A percentile compares a stretch with the other conserved stretches of the same genome.
phyloP scores from a whole-genome alignment of 2,329 filamentous ascomycete genomes.

The Ophiognomonia clavigignenti-juglandacearum region DNA sequence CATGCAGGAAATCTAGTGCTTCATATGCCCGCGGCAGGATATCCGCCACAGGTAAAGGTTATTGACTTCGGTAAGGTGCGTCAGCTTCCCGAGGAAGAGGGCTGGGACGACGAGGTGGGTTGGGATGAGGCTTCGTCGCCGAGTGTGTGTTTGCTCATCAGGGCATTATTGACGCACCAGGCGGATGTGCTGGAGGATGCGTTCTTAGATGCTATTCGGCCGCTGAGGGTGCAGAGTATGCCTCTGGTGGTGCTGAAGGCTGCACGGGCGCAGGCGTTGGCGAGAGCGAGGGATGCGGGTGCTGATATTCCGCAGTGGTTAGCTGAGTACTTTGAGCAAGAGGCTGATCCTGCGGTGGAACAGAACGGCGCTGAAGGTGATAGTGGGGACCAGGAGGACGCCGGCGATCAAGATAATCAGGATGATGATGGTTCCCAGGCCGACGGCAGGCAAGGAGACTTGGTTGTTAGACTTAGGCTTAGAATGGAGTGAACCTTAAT shows the following conservation, averaged over 20 bases:
- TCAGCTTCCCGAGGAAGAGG: neutral
- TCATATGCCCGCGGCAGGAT: neutral
- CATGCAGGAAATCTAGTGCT: neutral
- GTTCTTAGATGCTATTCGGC: neutral
- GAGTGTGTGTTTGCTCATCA: neutral
- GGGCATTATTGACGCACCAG: neutral
- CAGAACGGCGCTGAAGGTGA: neutral
- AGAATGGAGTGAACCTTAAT: too few species aligned
- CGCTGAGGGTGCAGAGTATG: neutral
- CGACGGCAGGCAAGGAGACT: too few species aligned
- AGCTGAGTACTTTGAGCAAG: neutral
- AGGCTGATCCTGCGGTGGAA: neutral
- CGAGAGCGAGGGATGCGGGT: neutral
- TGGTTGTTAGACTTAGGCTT: too few species aligned
- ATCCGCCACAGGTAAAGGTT: neutral
- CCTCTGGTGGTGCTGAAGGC: neutral
- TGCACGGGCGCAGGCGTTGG: neutral
- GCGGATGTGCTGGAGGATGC: neutral
- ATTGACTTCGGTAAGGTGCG: neutral
- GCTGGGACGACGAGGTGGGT: neutral
- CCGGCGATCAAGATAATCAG: neutral
- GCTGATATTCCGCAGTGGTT: neutral
- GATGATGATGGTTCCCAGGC: too few species aligned
- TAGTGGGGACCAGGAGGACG: neutral
- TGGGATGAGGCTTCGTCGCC: neutral